Evolutionary conservation across 371 early-diverging fungal genomes (phyloP).

Genomic region (Fennellomyces sp.): DNA sequence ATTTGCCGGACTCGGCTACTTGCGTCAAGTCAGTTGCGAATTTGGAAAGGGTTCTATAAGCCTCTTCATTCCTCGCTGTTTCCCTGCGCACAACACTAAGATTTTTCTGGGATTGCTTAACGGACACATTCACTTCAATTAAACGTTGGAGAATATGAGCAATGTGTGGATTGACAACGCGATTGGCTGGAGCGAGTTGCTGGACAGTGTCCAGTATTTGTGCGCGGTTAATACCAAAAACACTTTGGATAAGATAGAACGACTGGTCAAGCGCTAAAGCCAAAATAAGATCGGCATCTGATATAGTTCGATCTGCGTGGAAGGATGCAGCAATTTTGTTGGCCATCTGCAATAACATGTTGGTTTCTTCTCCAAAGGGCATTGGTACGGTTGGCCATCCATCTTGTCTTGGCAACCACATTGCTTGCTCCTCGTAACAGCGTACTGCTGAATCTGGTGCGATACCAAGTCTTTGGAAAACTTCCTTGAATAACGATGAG

Average conservation of each 20-base stretch:
- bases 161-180: too few species aligned
- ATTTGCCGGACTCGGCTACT: constrained; percentile 73
- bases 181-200: too few species aligned
- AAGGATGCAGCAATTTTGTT: constrained; percentile 76
- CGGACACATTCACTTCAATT: too few species aligned
- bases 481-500: constrained; percentile 63
- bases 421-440: constrained; percentile 71
- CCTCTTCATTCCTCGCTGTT: constrained; percentile 85
- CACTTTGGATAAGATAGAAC: constrained; percentile 69
- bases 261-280: constrained; percentile 74
- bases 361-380: constrained; percentile 60
- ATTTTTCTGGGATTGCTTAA: too few species aligned
- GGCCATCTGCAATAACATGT: constrained; percentile 71
- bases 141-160: too few species aligned
- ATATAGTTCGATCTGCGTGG: constrained; percentile 83
- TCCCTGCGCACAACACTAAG: constrained; percentile 79
- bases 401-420: constrained; percentile 83
- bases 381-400: constrained; percentile 85
- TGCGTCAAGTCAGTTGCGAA: constrained; percentile 93
- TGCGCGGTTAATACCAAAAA: too few species aligned
- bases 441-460: constrained; percentile 79
- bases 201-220: too few species aligned
- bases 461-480: constrained; percentile 83
- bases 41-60: constrained; percentile 84
- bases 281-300: constrained; percentile 86